Conservation (phyloP, 2,329 filamentous ascomycete genomes). For the Botrytis porri region DNA sequence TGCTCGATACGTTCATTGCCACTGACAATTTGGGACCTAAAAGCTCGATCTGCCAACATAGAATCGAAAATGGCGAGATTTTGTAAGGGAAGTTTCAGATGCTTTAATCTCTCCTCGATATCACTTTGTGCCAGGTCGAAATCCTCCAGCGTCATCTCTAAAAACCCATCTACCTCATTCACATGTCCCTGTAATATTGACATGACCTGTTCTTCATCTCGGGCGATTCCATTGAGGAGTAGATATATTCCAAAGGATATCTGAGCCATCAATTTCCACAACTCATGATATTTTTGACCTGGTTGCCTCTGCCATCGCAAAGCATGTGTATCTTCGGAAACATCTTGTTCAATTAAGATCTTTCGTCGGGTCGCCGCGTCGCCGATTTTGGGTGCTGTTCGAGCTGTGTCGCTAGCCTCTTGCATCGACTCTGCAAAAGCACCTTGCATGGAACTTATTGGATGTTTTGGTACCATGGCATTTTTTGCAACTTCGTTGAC, state of each 20-base stretch:
- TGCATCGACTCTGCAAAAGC: constrained; percentile 80
- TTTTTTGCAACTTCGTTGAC: constrained; percentile 4
- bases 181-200: constrained; percentile 88
- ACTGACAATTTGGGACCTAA: constrained; percentile 76
- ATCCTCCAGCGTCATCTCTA: constrained; percentile 83
- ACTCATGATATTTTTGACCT: constrained; percentile 76
- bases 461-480: constrained; percentile 54
- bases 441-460: constrained; percentile 72
- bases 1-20: constrained; percentile 91
- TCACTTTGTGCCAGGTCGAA: constrained; percentile 75
- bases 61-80: constrained; percentile 80
- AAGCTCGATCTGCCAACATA: constrained; percentile 81
- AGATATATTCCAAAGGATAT: constrained; percentile 93
- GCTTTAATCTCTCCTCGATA: constrained; percentile 74
- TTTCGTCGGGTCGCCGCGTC: constrained; percentile 63
- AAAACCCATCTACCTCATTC: constrained; percentile 87
- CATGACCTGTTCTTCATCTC: constrained; percentile 83
- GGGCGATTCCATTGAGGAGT: constrained; percentile 78
- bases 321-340: constrained; percentile 68
- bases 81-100: constrained; percentile 77
- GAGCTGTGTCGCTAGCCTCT: constrained; percentile 59
- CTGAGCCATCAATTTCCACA: constrained; percentile 87
- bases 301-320: constrained; percentile 73
- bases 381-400: constrained; percentile 51
- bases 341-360: constrained; percentile 63